A percentile compares a stretch with the other conserved stretches of the same genome.
Conservation (phyloP, 2,329 filamentous ascomycete genomes). For the Diaporthe helianthi region DNA sequence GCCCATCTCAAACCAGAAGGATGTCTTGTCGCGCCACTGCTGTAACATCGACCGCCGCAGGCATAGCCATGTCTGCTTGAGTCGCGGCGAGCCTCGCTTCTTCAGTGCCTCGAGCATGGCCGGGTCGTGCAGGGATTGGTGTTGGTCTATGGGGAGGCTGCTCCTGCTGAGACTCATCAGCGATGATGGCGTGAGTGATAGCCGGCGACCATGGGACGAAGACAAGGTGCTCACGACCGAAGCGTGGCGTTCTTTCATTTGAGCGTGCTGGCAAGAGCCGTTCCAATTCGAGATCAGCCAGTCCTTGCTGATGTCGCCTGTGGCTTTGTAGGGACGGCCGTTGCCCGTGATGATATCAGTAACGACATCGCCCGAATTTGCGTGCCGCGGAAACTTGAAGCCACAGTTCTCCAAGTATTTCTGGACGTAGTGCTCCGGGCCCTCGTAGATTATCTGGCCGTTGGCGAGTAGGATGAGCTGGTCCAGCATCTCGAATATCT, state of each 20-base stretch:
- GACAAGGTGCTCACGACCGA: slow-evolving; percentile 31
- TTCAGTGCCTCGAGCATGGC: slow-evolving; percentile 49
- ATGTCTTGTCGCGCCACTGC: slow-evolving; percentile 59
- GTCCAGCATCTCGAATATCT: slow-evolving; percentile 66
- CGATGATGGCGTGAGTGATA: slow-evolving; percentile 43
- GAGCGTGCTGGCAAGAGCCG: slow-evolving; percentile 40
- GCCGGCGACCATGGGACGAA: slow-evolving; percentile 7
- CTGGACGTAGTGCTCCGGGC: slow-evolving; percentile 51
- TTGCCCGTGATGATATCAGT: slow-evolving; percentile 69
- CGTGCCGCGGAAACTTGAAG: slow-evolving; percentile 56
- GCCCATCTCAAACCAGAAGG: slow-evolving; percentile 61
- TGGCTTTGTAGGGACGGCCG: slow-evolving; percentile 56
- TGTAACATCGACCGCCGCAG: slow-evolving; percentile 60
- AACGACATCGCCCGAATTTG: slow-evolving; percentile 63
- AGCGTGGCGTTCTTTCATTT: slow-evolving; percentile 27
- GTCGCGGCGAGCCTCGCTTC: slow-evolving; percentile 55
- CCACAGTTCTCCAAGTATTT: slow-evolving; percentile 60
- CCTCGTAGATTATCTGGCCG: slow-evolving; percentile 63
- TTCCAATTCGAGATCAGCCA: slow-evolving; percentile 58
- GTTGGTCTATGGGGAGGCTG: slow-evolving; percentile 19
- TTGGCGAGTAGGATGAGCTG: slow-evolving; percentile 61
- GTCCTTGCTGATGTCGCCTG: slow-evolving; percentile 55
- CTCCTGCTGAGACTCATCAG: slow-evolving; percentile 45
- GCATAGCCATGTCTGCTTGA: slow-evolving; percentile 60
- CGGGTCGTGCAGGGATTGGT: slow-evolving; percentile 44